Evolutionary conservation across 306 rosid species (phyloP).

Genomic region (Acacia confusa): DNA sequence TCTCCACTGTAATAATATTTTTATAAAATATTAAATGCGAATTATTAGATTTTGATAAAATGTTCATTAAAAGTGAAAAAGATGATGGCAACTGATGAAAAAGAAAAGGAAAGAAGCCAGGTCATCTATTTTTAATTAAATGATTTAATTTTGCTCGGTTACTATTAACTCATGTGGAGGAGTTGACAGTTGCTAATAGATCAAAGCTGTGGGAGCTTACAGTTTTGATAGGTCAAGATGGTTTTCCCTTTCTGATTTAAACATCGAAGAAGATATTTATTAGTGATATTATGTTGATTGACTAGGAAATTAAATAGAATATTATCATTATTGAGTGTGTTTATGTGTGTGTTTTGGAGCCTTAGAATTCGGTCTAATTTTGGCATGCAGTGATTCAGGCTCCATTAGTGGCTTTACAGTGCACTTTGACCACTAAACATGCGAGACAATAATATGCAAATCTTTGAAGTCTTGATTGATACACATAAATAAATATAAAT

Average conservation of each 20-base stretch:
- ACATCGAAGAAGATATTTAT: not conserved
- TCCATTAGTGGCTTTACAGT: not conserved
- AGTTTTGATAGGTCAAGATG: too few relatives aligned
- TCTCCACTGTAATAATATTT: too few relatives aligned
- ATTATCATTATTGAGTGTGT: not conserved
- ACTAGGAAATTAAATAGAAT: not conserved
- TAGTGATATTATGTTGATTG: not conserved
- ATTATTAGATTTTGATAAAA: too few relatives aligned
- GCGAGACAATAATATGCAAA: not conserved
- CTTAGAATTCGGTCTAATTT: not conserved
- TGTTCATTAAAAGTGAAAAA: too few relatives aligned
- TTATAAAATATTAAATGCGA: too few relatives aligned
- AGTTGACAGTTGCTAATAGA: too few relatives aligned
- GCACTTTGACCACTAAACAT: constrained; percentile 3
- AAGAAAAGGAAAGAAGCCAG: too few relatives aligned
- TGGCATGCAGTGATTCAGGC: not conserved
- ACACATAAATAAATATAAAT: not conserved
- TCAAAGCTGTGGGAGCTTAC: too few relatives aligned
- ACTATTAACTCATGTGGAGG: too few relatives aligned
- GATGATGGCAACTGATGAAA: accelerated
- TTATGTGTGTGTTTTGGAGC: not conserved
- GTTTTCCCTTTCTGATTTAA: too few relatives aligned
- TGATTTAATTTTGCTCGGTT: too few relatives aligned
- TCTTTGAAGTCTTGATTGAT: not conserved
- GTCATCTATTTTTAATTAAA: too few relatives aligned